Base-by-base conservation (phyloP, 2,329 filamentous ascomycete genomes). In the Penicillium sp. region DNA sequence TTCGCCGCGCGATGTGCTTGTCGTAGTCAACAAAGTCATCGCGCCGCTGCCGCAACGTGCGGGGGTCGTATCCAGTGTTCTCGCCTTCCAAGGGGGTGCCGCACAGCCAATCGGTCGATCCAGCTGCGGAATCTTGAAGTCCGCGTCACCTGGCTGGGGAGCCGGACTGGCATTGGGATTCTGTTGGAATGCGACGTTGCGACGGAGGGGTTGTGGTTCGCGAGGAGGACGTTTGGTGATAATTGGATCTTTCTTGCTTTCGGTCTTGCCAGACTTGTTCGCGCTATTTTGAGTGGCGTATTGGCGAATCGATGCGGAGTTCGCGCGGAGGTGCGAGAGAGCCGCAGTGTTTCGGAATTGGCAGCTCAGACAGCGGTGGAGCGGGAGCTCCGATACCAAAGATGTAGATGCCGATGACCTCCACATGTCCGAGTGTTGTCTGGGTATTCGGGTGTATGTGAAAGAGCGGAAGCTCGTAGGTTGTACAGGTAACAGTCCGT, bases 1-100 rank as follows among this genome's bases (percentile, higher is more conserved):
- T 79, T 54, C 91, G 81, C 56, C 84, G 80, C 54, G 80, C 76
- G 6, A 96, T 70, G 65, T 97, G 90, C 68, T 88, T 90, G 48
- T 93, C 85, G 62, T 87, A 90, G 69, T 93, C 77, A 54, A 87
- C 82, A 64, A 95, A 89, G 64, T 95, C 89, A 54, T 87, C 82
- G 32, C 84, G 78, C 40, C 82, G 80, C 69, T 95, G 77, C 51
- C 75, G 74, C 52, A 86, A 67, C 1, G 82, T 77, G 32, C 90
- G 82, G 14, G 58, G 62, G 60, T 94, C 87, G 51, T 86, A 68
- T 43, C 89, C 89, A 1, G 82, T 85, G 70, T 97, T 96, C 67
- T 97, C 84, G 49, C 89, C 89, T 10, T 80, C 71, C 47, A 76
- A 71, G 0, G 93, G 93, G 89, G 86, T 29, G 80, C 71, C 9